These are phyloP conservation scores for Solanum phureja DNA, from an alignment of 257 asterid genomes.

Conservation along the genomic window DNA sequence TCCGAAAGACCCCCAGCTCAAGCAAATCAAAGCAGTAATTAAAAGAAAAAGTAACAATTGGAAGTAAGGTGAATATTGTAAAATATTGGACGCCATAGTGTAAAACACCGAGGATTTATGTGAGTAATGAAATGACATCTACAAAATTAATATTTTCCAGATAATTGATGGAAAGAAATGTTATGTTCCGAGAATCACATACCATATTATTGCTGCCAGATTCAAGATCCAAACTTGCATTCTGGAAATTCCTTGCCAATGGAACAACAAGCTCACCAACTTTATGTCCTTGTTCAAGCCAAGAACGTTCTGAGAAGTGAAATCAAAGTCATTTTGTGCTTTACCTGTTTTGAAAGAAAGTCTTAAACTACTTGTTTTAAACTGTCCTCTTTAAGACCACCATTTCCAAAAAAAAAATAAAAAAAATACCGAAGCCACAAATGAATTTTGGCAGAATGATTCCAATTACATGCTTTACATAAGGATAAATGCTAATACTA, in stretches of 20 bases:
- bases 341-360: background rate
- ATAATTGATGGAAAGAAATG: background rate
- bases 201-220: slow-evolving; percentile 33
- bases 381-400: background rate
- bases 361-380: background rate
- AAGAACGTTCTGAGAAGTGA: slow-evolving; percentile 41
- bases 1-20: background rate
- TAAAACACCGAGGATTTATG: background rate
- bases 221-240: slow-evolving; percentile 42
- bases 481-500: background rate
- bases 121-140: background rate
- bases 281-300: slow-evolving; percentile 68
- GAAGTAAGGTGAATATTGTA: background rate
- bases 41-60: background rate
- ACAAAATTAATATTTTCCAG: background rate
- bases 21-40: background rate
- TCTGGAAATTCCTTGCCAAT: slow-evolving; percentile 61
- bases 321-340: background rate
- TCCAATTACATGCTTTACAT: background rate
- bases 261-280: slow-evolving; percentile 78
- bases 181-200: background rate
- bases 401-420: background rate
- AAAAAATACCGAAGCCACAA: background rate
- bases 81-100: background rate
- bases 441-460: background rate